Evolutionary conservation across 2,329 filamentous ascomycete genomes (phyloP), one percentile per base, ranked within the genome.

Genomic region (Sporothrix globosa): DNA sequence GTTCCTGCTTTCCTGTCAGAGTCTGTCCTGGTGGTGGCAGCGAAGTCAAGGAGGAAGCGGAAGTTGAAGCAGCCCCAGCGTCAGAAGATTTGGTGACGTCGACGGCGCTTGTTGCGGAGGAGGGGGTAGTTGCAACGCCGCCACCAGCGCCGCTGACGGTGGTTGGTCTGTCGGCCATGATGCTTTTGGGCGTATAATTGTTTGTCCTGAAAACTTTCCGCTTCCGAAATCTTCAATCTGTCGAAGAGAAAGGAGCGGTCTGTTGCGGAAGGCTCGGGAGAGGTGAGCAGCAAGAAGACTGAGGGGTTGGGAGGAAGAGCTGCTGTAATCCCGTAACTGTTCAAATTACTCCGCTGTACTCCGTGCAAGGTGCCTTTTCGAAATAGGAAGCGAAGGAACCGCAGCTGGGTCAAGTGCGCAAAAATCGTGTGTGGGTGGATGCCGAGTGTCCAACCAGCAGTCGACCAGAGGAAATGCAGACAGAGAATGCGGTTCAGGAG

Each of bases 1-100:
- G 96, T 80, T 99, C 96, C 85, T 99, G 95, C 82, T 97, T 98
- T 75, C 96, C 96, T 0, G 94, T 97, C 78, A 99, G 82, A 6
- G 82, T 75, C 72, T 86, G 84, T 54, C 81, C 83, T 3, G 81
- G 77, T 65, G 82, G 79, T 70, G 80, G 77, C 21, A 52, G 11
- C n/a, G 76, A 73, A 19, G 72, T 63, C 48, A 74, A 74, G 1
- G 70, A 46, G 69, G 74, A 76, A 72, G 73, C 74, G 73, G 70
- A 39, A 5, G 69, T 46, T 21, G 58, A 14, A 21, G 58, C 34
- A 61, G 63, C 67, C 65, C 24, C 69, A 41, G 54, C 54, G 39
- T 19, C 60, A 27, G 52, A 34, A 9, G 50, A 27, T 44, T 67
- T 67, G 66, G 72, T 71, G 66, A 73, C 74, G 69, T 68, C 65